Evolutionary conservation across 371 early-diverging fungal genomes (phyloP), one percentile per base, ranked within the genome.

Genomic region (Mortierella sp.): DNA sequence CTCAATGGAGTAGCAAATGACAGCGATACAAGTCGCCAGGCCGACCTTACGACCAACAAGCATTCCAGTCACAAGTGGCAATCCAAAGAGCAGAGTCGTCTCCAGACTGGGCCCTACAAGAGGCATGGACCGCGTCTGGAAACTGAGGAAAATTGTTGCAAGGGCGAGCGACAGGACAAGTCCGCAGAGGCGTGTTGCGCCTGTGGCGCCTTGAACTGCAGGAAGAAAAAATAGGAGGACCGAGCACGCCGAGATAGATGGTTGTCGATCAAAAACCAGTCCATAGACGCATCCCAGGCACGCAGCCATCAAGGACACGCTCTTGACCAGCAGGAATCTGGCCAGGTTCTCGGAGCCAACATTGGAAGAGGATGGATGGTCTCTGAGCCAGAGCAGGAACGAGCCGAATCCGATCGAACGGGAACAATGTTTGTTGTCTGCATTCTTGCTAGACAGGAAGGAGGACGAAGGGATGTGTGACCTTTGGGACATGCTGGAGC

Each of bases 51-150:
- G 75, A 11, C 68, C 75, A 21, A 73, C 60, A 19, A 73, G 56
- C 63, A 73, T 62, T 24, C 68, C 68, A 26, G 68, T 68, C 19
- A 73, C 34, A 19, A 73, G 23, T 8, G 75, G 75, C n/a, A 73
- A 34, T 4, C 64, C 64, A 56, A 68, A 54, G 30, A 73, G 56
- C 21, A 67, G 32, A 4, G 60, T 68, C 9, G 68, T 46, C 51
- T 73, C 75, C 2, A 73, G 50, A 54, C 75, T 73, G 9, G 75
- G 75, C 1, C 75, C 75, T 15, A 73, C 42, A 9, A 73, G 34
- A 14, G 75, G 64, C 51, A 63, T 42, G 11, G 61, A 32, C 3
- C 75, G 67, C 8, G 46, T 59, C 47, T 73, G 75, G 34, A 73
- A 56, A 48, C 48, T 59, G 39, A 62, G 37, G 42, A 62, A 58